Percentiles rank a stretch among this genome's conserved stretches.
These are phyloP conservation scores for Epichloe coenophiala DNA, from an alignment of 2,329 filamentous ascomycete species.

Conservation along the genomic window DNA sequence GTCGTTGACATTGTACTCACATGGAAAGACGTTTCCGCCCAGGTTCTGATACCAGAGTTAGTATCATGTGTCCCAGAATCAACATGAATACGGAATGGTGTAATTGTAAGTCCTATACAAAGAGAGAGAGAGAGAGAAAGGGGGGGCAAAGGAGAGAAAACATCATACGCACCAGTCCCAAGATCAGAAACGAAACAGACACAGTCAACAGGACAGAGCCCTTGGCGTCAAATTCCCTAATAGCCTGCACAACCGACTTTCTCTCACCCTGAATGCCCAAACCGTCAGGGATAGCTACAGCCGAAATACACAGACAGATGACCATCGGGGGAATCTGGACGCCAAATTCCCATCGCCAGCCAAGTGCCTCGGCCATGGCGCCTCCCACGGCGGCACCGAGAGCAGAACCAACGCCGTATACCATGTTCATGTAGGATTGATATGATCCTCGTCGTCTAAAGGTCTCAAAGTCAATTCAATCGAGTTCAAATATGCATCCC, in stretches of 20 bases:
- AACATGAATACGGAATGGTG: no score
- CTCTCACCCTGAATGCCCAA: slow-evolving; percentile 35
- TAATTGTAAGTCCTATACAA: no score
- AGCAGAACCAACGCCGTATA: slow-evolving; percentile 44
- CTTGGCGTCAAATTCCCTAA: slow-evolving; percentile 42
- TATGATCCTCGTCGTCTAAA: slow-evolving; percentile 47
- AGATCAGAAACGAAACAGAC: slow-evolving; percentile 42
- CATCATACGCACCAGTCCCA: slow-evolving; percentile 35
- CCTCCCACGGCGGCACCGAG: slow-evolving; percentile 58
- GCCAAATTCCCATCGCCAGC: slow-evolving; percentile 63
- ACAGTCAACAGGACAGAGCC: slow-evolving; percentile 40
- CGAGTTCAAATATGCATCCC: background rate
- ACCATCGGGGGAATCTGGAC: slow-evolving; percentile 43
- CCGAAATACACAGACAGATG: slow-evolving; percentile 31
- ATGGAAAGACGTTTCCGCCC: slow-evolving; percentile 50
- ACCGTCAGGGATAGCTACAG: slow-evolving; percentile 34
- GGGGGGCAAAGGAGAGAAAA: background rate
- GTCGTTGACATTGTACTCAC: slow-evolving; percentile 19
- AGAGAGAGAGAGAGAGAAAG: background rate
- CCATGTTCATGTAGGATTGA: slow-evolving; percentile 56
- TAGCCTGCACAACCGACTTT: slow-evolving; percentile 31
- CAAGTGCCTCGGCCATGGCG: slow-evolving; percentile 53
- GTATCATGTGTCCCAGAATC: no score
- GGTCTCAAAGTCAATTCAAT: background rate
- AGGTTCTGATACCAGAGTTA: slow-evolving; percentile 29